Percentiles rank a stretch among this genome's conserved stretches.
These are phyloP conservation scores for Serendipita sp. DNA, from an alignment of 768 basidiomycete genomes.

Conservation along the genomic window DNA sequence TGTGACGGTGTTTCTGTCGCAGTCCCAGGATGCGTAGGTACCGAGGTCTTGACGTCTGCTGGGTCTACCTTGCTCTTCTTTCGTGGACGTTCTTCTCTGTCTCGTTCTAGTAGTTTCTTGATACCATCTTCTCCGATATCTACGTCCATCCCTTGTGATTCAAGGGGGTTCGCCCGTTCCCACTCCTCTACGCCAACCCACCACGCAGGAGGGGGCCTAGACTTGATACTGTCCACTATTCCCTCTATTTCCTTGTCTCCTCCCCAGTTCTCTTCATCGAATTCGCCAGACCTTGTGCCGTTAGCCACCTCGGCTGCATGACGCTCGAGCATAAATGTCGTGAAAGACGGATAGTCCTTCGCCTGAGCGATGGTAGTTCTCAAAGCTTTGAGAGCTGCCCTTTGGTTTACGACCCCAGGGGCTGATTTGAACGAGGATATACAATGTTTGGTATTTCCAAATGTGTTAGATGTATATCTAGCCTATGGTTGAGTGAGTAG, in stretches of 20 bases:
- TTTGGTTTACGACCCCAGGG: conserved; percentile 35
- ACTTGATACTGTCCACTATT: conserved; percentile 36
- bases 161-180: background rate
- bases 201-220: conserved; percentile 14
- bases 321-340: background rate
- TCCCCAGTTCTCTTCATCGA: conserved; percentile 35
- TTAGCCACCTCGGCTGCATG: background rate
- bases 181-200: conserved; percentile 1
- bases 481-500: conserved; percentile 25
- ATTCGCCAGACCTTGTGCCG: conserved; percentile 19
- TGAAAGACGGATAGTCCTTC: conserved; percentile 30
- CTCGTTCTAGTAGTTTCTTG: background rate
- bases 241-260: conserved; percentile 46
- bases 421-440: conserved; percentile 59
- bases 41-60: background rate
- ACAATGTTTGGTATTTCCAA: conserved; percentile 78
- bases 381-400: conserved; percentile 39
- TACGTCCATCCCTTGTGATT: background rate
- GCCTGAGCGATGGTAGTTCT: conserved; percentile 38
- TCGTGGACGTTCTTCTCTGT: background rate
- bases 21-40: too few relatives aligned
- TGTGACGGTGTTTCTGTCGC: background rate
- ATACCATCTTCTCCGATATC: conserved; percentile 1
- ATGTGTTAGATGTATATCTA: conserved; percentile 62
- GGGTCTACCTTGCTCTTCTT: background rate